These are phyloP conservation scores for Suhomyces kilbournensis DNA, from an alignment of 805 yeast species.

Conservation along the genomic window DNA sequence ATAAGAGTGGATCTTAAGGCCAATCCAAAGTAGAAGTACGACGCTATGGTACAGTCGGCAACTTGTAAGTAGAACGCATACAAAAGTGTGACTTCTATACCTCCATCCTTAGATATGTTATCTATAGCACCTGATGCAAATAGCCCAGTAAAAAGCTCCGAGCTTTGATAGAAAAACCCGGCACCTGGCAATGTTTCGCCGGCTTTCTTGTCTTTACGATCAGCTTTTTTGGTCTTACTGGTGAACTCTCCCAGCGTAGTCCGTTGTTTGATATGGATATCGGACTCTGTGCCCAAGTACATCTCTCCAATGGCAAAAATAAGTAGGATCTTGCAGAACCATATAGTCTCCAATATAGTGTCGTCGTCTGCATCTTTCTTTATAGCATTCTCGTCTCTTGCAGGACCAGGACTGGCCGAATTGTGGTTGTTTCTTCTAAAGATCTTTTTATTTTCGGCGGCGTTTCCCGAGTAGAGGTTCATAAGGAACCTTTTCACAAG, in stretches of 20 bases:
- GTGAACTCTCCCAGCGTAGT: background rate
- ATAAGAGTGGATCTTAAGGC: constrained; percentile 71
- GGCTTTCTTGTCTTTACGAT: constrained; percentile 15
- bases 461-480: constrained; percentile 56
- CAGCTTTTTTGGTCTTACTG: constrained; percentile 20
- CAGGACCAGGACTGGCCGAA: constrained; percentile 17
- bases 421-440: constrained; percentile 31
- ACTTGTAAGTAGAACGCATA: constrained; percentile 81
- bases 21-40: constrained; percentile 75
- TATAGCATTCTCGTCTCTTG: constrained; percentile 38
- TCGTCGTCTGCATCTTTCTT: constrained; percentile 47
- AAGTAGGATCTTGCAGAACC: constrained; percentile 73
- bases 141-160: constrained; percentile 72
- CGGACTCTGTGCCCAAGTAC: constrained; percentile 75
- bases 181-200: constrained; percentile 65
- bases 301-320: constrained; percentile 81
- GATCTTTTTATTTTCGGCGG: constrained; percentile 36
- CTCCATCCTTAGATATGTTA: constrained; percentile 74
- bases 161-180: constrained; percentile 73
- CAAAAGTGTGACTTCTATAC: constrained; percentile 68
- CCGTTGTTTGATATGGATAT: constrained; percentile 46
- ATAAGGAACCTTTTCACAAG: constrained; percentile 64
- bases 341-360: constrained; percentile 68
- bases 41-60: constrained; percentile 79
- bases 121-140: constrained; percentile 80